Conservation (phyloP, 2,329 filamentous ascomycete genomes). For the Fusarium sp. region DNA sequence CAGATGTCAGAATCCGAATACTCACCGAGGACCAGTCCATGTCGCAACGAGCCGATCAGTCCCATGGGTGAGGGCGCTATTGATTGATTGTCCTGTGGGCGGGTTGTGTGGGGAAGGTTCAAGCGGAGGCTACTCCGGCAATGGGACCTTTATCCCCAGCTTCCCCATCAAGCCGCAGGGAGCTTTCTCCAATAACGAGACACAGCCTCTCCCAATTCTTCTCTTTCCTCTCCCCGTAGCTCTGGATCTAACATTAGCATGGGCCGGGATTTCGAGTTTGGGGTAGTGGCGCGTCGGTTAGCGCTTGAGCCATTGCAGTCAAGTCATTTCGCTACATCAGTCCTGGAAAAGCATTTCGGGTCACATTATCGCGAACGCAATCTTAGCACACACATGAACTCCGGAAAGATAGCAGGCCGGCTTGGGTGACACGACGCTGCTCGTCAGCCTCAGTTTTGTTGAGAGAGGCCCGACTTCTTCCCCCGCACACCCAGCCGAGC, state of each 20-base stretch:
- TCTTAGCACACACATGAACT: background rate
- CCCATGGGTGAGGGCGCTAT: background rate
- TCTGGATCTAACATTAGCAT: background rate
- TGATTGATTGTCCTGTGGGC: background rate
- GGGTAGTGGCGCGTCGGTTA: background rate
- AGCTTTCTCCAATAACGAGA: background rate
- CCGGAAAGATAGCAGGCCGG: background rate
- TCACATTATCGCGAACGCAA: slow-evolving; percentile 7
- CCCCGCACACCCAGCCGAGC: background rate
- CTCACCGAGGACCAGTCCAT: background rate
- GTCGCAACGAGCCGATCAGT: slow-evolving; percentile 1
- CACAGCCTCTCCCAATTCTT: background rate
- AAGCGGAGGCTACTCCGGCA: slow-evolving; percentile 3
- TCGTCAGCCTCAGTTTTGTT: slow-evolving; percentile 2
- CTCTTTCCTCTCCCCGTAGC: background rate
- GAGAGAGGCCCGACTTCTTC: background rate
- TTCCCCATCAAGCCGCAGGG: background rate
- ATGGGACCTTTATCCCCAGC: slow-evolving; percentile 1
- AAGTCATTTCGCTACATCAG: background rate
- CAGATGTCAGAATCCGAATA: background rate
- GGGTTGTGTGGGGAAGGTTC: slow-evolving; percentile 9
- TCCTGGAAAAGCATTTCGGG: background rate
- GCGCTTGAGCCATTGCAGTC: background rate
- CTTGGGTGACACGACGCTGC: background rate
- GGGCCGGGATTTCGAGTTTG: background rate